Conservation (phyloP, 495 filamentous ascomycete genomes). For the Aspergillus leporis region DNA sequence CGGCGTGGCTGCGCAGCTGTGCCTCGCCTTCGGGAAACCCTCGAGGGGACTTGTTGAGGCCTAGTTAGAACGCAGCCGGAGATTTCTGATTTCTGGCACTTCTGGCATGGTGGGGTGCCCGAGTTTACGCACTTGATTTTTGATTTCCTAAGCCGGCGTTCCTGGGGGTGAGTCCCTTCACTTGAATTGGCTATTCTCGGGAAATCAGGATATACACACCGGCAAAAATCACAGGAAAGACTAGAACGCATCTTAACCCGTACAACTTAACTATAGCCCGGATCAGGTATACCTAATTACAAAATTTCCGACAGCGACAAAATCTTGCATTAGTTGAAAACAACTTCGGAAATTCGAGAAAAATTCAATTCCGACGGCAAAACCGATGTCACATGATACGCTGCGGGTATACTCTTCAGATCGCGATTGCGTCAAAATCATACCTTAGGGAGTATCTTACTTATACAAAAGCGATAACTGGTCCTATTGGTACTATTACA, state of each 20-base stretch:
- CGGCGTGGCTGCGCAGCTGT: not conserved
- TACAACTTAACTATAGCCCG: too few species aligned
- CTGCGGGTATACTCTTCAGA: too few species aligned
- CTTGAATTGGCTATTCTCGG: not conserved
- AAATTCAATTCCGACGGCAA: too few species aligned
- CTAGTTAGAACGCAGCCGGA: conserved; percentile 9
- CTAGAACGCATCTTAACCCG: not conserved
- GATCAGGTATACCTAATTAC: too few species aligned
- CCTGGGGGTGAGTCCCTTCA: not conserved
- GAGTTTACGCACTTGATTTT: conserved; percentile 25
- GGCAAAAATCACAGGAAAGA: not conserved
- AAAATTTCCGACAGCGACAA: too few species aligned
- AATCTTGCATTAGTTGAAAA: too few species aligned
- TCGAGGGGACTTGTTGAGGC: not conserved
- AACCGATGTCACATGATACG: too few species aligned
- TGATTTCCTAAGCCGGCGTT: conserved; percentile 12
- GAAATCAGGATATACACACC: not conserved
- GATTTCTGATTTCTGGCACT: conserved; percentile 18
- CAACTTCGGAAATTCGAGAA: too few species aligned
- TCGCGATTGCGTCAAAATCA: too few species aligned
- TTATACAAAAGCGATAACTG: too few species aligned
- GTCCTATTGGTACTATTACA: too few species aligned
- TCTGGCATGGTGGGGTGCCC: conserved; percentile 21
- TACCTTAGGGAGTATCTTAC: too few species aligned
- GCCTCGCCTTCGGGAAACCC: not conserved